Evolutionary conservation across 495 filamentous ascomycete species (phyloP).

Genomic region (Hypoxylon rickii): DNA sequence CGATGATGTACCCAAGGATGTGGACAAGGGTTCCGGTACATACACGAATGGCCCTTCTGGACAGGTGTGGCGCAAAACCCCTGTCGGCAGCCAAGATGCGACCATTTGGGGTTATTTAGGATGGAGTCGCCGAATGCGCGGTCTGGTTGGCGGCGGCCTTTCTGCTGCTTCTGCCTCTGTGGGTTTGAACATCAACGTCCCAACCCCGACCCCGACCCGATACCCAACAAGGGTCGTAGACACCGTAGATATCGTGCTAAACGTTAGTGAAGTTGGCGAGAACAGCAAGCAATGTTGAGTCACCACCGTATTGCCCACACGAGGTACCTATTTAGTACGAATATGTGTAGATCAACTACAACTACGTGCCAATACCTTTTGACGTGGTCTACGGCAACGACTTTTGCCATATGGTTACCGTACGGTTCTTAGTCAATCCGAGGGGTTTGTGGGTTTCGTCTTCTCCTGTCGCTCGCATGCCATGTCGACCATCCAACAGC

Average conservation of each 20-base stretch:
- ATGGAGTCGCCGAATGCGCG: conserved; percentile 35
- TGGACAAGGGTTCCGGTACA: conserved; percentile 30
- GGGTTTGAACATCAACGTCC: conserved; percentile 17
- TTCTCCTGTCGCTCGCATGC: conserved; percentile 17
- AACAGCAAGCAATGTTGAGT: conserved; percentile 24
- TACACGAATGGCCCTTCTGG: conserved; percentile 21
- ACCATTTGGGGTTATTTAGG: conserved; percentile 27
- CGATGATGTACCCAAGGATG: conserved; percentile 29
- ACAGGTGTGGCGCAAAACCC: conserved; percentile 33
- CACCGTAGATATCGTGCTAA: too few relatives aligned
- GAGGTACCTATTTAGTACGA: too few relatives aligned
- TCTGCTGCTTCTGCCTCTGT: too few relatives aligned
- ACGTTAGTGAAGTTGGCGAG: conserved; percentile 18
- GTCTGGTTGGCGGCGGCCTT: conserved; percentile 29
- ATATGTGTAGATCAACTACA: conserved; percentile 13
- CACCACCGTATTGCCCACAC: conserved; percentile 14
- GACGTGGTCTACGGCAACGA: neutral
- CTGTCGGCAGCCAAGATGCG: conserved; percentile 32
- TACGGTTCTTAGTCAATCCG: too few relatives aligned
- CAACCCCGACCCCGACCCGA: conserved; percentile 21
- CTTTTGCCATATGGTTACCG: neutral
- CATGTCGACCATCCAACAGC: conserved; percentile 22
- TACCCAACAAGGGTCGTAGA: conserved; percentile 12
- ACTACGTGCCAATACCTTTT: neutral
- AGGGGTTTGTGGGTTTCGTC: conserved; percentile 1